Percentiles rank a stretch among this genome's conserved stretches.
Conservation (phyloP, 2,329 filamentous ascomycete species). For the Colletotrichum musicola region DNA sequence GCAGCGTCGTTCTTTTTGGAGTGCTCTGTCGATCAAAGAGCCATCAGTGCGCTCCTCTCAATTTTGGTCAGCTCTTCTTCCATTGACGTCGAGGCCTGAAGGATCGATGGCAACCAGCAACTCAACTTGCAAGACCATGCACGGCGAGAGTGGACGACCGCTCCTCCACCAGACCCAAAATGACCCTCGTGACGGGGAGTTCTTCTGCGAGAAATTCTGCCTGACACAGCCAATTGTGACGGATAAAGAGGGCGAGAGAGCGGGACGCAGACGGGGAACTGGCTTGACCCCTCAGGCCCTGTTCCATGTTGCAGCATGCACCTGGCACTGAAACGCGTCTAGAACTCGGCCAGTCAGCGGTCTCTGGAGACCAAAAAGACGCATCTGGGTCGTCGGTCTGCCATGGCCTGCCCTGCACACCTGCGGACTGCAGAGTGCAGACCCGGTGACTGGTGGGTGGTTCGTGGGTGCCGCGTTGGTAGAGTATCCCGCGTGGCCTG, state of each 20-base stretch:
- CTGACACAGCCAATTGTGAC: slow-evolving; percentile 18
- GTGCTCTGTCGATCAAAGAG: background rate
- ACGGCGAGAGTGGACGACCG: background rate
- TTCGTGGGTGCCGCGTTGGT: slow-evolving; percentile 1
- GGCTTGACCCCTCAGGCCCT: slow-evolving; percentile 15
- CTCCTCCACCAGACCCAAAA: background rate
- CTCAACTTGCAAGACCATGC: no score
- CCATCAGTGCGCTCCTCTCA: background rate
- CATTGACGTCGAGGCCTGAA: background rate
- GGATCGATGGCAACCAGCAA: background rate
- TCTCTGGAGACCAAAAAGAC: slow-evolving; percentile 10
- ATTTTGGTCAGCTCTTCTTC: background rate
- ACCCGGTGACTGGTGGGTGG: slow-evolving; percentile 1
- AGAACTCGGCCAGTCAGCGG: slow-evolving; percentile 25
- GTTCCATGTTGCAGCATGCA: slow-evolving; percentile 37
- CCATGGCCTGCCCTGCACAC: background rate
- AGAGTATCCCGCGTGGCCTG: slow-evolving; percentile 1
- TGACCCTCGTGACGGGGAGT: slow-evolving; percentile 2
- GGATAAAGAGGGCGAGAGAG: slow-evolving; percentile 21
- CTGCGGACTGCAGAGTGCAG: background rate
- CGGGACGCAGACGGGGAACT: background rate
- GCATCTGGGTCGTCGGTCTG: slow-evolving; percentile 3
- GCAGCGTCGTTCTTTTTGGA: background rate
- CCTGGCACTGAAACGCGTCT: slow-evolving; percentile 33
- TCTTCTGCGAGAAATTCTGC: background rate